These are phyloP conservation scores for Zygosaccharomyces pseudobailii DNA, from an alignment of 1,139 yeast genomes.

Conservation along the genomic window DNA sequence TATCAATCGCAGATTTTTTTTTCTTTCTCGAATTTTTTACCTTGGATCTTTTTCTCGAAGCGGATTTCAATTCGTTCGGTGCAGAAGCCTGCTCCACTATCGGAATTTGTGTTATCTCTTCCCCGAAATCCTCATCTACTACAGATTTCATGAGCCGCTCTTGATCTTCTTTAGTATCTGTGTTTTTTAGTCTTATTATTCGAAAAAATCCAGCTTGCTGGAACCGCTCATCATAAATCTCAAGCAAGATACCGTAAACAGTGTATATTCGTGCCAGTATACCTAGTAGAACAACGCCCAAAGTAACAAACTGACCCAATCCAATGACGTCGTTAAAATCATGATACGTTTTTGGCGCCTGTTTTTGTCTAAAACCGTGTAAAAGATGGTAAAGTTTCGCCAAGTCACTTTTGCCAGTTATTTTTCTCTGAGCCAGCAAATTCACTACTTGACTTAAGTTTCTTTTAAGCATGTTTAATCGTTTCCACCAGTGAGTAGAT, in stretches of 20 bases:
- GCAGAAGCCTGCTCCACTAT: not conserved
- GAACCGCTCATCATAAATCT: constrained; percentile 21
- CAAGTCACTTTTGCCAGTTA: constrained; percentile 11
- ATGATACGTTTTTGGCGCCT: constrained; percentile 37
- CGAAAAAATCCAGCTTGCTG: constrained; percentile 3
- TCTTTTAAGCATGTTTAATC: constrained; percentile 60
- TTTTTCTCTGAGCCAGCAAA: constrained; percentile 22
- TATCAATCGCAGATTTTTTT: constrained; percentile 51
- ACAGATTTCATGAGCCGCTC: constrained; percentile 1
- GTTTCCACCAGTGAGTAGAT: constrained; percentile 72
- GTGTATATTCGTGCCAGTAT: constrained; percentile 44
- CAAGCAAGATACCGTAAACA: constrained; percentile 29
- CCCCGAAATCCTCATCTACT: constrained; percentile 21
- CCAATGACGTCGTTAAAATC: constrained; percentile 66
- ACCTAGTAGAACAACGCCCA: constrained; percentile 70
- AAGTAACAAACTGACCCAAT: constrained; percentile 69
- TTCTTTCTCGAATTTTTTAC: constrained; percentile 35
- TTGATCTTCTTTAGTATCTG: not conserved
- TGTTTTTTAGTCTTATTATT: constrained; percentile 6
- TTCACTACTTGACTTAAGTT: constrained; percentile 42
- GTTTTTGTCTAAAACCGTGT: constrained; percentile 15
- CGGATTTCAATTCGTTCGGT: no score
- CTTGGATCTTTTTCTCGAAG: not conserved
- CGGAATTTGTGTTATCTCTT: constrained; percentile 6
- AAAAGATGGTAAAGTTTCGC: constrained; percentile 16